These are phyloP conservation scores for Blastobotrys muscicola DNA, from an alignment of 805 yeast genomes.

Conservation along the genomic window DNA sequence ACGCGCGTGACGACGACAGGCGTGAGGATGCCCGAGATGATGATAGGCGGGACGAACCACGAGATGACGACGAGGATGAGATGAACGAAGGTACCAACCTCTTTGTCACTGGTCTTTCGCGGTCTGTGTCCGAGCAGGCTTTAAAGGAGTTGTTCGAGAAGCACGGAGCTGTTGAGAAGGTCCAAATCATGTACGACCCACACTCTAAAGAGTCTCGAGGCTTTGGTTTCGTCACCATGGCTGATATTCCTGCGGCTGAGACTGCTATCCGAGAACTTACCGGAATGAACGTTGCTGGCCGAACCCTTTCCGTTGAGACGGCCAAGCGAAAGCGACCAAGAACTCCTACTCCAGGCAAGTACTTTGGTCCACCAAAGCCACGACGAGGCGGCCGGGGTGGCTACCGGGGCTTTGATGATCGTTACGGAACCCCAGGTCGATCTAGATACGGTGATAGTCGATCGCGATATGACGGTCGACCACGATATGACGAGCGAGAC, in stretches of 20 bases:
- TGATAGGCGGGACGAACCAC: too few species aligned
- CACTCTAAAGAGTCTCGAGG: conserved; percentile 38
- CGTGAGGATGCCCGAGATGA: conserved; percentile 1
- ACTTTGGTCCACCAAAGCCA: conserved; percentile 26
- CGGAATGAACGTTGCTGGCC: conserved; percentile 33
- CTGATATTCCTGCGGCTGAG: conserved; percentile 34
- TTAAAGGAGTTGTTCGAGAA: conserved; percentile 22
- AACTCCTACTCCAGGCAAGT: conserved; percentile 31
- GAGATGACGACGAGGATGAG: conserved; percentile 20
- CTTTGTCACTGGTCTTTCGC: conserved; percentile 28
- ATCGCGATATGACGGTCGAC: conserved; percentile 18
- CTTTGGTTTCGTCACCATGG: conserved; percentile 42
- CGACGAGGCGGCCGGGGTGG: conserved; percentile 15
- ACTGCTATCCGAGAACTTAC: conserved; percentile 38
- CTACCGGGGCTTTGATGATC: conserved; percentile 10
- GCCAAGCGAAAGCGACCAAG: conserved; percentile 34
- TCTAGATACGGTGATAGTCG: conserved; percentile 4
- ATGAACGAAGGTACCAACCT: conserved; percentile 27
- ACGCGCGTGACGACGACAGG: conserved; percentile 4
- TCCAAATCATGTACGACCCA: conserved; percentile 38
- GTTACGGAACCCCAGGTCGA: conserved; percentile 7
- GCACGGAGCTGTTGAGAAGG: conserved; percentile 22
- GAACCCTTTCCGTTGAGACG: conserved; percentile 36
- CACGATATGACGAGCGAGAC: conserved; percentile 19
- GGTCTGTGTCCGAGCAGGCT: conserved; percentile 21